Evolutionary conservation across 805 yeast species (phyloP).

Genomic region (Schwanniomyces yamadae): DNA sequence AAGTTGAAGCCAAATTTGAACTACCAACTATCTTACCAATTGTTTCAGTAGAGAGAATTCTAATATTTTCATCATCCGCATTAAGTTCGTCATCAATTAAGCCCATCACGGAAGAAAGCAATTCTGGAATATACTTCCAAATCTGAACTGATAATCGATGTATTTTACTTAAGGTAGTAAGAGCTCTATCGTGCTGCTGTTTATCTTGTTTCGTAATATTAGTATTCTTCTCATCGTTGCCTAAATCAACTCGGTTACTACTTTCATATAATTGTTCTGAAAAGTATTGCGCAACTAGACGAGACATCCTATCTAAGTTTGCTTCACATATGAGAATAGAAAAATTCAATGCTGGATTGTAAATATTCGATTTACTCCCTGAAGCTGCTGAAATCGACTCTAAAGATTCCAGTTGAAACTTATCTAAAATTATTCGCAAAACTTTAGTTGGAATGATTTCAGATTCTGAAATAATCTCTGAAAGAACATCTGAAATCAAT

Average conservation of each 20-base stretch:
- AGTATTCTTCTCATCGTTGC: slow-evolving; percentile 16
- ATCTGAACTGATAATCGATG: slow-evolving; percentile 64
- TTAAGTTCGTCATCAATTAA: slow-evolving; percentile 75
- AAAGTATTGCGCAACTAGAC: slow-evolving; percentile 74
- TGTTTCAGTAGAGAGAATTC: slow-evolving; percentile 69
- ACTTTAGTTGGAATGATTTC: slow-evolving; percentile 61
- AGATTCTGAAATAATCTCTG: slow-evolving; percentile 72
- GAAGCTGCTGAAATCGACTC: slow-evolving; percentile 22
- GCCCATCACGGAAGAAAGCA: slow-evolving; percentile 71
- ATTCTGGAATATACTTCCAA: slow-evolving; percentile 78
- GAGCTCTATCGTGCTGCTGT: slow-evolving; percentile 14
- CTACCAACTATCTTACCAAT: slow-evolving; percentile 60
- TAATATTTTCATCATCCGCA: slow-evolving; percentile 62
- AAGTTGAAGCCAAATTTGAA: slow-evolving; percentile 15
- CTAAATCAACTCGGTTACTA: slow-evolving; percentile 21
- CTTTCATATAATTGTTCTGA: slow-evolving; percentile 69
- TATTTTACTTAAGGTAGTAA: slow-evolving; percentile 53
- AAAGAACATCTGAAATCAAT: slow-evolving; percentile 65
- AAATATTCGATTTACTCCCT: slow-evolving; percentile 22
- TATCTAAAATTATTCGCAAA: slow-evolving; percentile 62
- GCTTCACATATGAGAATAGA: slow-evolving; percentile 66
- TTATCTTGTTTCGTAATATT: slow-evolving; percentile 13
- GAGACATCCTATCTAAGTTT: slow-evolving; percentile 70
- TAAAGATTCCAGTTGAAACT: slow-evolving; percentile 40
- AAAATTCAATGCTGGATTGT: slow-evolving; percentile 63